A percentile compares a stretch with the other conserved stretches of the same genome.
These are phyloP conservation scores for Exidia glandulosa DNA, from an alignment of 768 basidiomycete genomes.

Conservation along the genomic window DNA sequence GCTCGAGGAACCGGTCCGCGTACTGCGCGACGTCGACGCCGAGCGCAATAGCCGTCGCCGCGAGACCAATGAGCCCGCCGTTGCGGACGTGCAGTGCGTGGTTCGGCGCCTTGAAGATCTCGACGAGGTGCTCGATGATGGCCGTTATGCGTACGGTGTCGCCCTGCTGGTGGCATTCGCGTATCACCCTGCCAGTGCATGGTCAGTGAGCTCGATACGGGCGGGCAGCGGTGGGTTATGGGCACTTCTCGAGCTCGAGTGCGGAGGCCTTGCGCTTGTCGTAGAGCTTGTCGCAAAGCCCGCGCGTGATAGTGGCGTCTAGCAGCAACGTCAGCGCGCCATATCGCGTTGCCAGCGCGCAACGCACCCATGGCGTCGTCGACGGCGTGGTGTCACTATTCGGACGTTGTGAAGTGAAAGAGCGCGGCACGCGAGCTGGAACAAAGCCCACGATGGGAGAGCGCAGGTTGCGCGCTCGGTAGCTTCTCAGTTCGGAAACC, in stretches of 20 bases:
- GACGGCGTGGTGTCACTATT: no score
- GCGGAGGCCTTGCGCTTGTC: constrained; percentile 95
- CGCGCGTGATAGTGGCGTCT: constrained; percentile 70
- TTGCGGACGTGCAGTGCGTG: constrained; percentile 86
- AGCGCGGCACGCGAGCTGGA: no score
- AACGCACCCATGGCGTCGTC: background rate
- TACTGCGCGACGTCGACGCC: constrained; percentile 89
- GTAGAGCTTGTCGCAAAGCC: constrained; percentile 87
- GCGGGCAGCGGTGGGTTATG: background rate
- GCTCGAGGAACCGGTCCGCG: constrained; percentile 86
- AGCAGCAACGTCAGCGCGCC: background rate
- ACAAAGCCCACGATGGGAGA: no score
- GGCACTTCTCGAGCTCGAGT: constrained; percentile 87
- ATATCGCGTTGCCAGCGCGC: background rate
- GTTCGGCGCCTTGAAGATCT: constrained; percentile 76
- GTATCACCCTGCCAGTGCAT: constrained; percentile 33
- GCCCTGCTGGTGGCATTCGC: constrained; percentile 73
- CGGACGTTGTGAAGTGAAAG: no score
- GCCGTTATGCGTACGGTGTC: constrained; percentile 72
- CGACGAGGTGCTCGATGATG: constrained; percentile 90
- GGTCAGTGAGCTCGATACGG: constrained; percentile 1
- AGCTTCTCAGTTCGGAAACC: no score
- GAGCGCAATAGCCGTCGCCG: constrained; percentile 93
- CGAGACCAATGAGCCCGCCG: constrained; percentile 91
- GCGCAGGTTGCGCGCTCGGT: no score